Conservation (phyloP, 306 rosid species). For the Lathyrus sativus region DNA sequence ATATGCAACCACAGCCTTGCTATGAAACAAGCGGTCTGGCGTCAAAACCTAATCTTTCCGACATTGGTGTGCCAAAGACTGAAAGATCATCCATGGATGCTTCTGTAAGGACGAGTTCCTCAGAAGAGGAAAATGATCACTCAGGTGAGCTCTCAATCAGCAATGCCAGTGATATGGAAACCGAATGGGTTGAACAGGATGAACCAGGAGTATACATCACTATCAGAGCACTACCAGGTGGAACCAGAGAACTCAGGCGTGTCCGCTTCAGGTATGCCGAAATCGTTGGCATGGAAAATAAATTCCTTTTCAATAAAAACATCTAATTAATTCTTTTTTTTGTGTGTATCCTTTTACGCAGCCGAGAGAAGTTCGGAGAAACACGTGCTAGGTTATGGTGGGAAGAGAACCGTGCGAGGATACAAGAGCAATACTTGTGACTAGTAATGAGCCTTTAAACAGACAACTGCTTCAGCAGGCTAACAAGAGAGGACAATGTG, state of each 20-base stretch:
- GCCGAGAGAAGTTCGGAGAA: constrained; percentile 92
- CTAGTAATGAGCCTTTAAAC: constrained; percentile 31
- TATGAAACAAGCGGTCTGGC: constrained; percentile 62
- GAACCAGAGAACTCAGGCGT: constrained; percentile 83
- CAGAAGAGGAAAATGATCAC: constrained; percentile 76
- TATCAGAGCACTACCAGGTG: constrained; percentile 78
- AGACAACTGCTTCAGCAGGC: constrained; percentile 43
- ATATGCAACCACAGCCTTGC: constrained; percentile 55
- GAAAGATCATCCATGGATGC: constrained; percentile 81
- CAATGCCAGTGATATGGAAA: constrained; percentile 95
- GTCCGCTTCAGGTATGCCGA: constrained; percentile 83
- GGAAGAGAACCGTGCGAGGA: constrained; percentile 89
- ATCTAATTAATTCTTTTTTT: neutral
- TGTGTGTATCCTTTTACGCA: constrained; percentile 38
- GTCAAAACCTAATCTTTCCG: constrained; percentile 70
- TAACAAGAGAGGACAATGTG: constrained; percentile 35
- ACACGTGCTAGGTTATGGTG: constrained; percentile 92
- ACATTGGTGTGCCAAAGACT: constrained; percentile 58
- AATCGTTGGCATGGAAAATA: constrained; percentile 22
- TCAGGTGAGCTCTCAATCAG: constrained; percentile 88
- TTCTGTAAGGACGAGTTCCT: constrained; percentile 84
- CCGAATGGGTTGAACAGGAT: constrained; percentile 97
- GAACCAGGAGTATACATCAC: constrained; percentile 99
- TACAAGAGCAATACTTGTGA: constrained; percentile 84
- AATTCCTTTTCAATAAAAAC: neutral